Evolutionary conservation across 2,329 filamentous ascomycete species (phyloP).

Genomic region (Lasiodiplodia citricola): DNA sequence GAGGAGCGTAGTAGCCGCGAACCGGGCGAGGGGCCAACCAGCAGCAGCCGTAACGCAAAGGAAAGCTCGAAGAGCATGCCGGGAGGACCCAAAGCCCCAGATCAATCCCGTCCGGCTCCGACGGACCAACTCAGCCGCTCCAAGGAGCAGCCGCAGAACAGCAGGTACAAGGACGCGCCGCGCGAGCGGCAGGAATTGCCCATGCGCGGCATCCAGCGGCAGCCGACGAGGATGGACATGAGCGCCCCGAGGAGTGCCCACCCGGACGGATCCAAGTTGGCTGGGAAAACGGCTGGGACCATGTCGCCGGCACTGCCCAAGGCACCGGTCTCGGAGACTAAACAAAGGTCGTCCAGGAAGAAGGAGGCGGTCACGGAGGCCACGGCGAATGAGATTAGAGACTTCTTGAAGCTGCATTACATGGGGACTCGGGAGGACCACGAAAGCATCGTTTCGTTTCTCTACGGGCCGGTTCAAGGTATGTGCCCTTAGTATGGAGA

Average conservation of each 20-base stretch:
- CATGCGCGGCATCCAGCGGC: not conserved
- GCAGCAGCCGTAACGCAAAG: not conserved
- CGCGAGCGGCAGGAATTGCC: not conserved
- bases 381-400: not conserved
- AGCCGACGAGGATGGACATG: not conserved
- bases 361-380: not conserved
- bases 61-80: not conserved
- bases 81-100: not conserved
- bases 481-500: accelerated
- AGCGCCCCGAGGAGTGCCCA: not conserved
- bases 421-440: not conserved
- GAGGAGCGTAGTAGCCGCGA: not conserved
- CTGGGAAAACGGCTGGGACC: not conserved
- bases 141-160: not conserved
- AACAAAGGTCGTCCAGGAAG: not conserved
- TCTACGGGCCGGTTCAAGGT: not conserved
- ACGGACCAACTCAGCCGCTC: not conserved
- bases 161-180: not conserved
- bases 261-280: not conserved
- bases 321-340: not conserved
- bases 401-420: not conserved
- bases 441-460: not conserved
- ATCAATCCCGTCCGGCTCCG: not conserved
- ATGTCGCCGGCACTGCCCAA: not conserved
- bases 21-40: not conserved